Conservation (phyloP, 768 basidiomycete species). For the Amanita thiersii region DNA sequence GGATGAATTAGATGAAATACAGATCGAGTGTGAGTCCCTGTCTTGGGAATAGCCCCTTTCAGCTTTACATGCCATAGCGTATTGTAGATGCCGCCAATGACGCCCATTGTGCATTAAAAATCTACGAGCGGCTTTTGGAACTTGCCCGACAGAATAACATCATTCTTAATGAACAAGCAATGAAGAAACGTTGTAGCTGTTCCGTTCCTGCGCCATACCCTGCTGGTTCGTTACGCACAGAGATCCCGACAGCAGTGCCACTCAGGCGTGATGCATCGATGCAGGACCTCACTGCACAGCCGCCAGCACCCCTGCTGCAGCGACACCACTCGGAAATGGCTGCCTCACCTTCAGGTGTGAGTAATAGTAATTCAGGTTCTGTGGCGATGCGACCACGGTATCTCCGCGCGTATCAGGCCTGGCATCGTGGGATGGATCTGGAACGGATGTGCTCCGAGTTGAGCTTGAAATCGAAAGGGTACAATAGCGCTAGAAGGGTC, state of each 20-base stretch:
- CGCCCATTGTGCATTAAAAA: slow-evolving; percentile 23
- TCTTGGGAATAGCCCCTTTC: background rate
- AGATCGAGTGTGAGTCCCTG: slow-evolving; percentile 20
- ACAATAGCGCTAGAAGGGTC: background rate
- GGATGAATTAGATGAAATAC: slow-evolving; percentile 14
- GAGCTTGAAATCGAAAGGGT: slow-evolving; percentile 13
- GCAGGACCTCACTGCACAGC: no score
- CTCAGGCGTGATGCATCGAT: no score
- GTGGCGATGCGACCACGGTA: slow-evolving; percentile 17
- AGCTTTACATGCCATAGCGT: background rate
- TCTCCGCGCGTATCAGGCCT: slow-evolving; percentile 24
- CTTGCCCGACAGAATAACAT: slow-evolving; percentile 16
- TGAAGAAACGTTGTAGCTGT: background rate
- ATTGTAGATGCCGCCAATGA: slow-evolving; percentile 29
- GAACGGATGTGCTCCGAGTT: slow-evolving; percentile 22
- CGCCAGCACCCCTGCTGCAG: no score
- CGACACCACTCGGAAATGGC: background rate
- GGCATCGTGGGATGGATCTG: slow-evolving; percentile 20
- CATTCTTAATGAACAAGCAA: slow-evolving; percentile 9
- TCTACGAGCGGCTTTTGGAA: slow-evolving; percentile 20
- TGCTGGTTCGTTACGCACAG: no score
- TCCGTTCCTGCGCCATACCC: no score
- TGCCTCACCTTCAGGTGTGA: background rate
- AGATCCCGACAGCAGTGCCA: no score
- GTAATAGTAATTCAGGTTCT: no score